Conservation (phyloP, 1,284 basidiomycete genomes). For the Xanthoconium separans region DNA sequence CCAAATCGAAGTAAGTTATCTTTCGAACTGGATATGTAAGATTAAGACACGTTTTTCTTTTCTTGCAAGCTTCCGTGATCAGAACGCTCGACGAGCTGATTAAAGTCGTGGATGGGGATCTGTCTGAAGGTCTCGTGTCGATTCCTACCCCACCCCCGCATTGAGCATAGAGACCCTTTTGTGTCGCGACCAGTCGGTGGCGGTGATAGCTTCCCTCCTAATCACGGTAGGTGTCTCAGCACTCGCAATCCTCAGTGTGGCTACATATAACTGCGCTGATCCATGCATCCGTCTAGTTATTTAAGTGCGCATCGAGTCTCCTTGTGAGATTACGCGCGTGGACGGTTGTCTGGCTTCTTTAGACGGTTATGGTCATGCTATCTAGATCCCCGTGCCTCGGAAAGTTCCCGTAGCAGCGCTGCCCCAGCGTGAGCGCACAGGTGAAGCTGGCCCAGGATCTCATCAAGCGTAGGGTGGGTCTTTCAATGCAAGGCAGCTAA, state of each 20-base stretch:
- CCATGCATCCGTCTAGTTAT: slow-evolving; percentile 10
- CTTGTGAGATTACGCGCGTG: slow-evolving; percentile 3
- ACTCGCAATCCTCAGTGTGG: slow-evolving; percentile 12
- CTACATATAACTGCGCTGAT: slow-evolving; percentile 7
- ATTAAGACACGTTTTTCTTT: background rate
- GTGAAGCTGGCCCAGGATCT: background rate
- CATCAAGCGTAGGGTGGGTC: too few species aligned
- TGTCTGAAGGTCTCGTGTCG: slow-evolving; percentile 20
- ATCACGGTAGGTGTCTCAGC: slow-evolving; percentile 17
- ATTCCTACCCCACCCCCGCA: slow-evolving; percentile 14
- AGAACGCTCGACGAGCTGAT: slow-evolving; percentile 28
- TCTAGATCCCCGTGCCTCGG: slow-evolving; percentile 6
- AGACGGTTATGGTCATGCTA: background rate
- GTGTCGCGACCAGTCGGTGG: background rate
- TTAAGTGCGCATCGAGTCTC: slow-evolving; percentile 14
- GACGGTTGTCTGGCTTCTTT: slow-evolving; percentile 7
- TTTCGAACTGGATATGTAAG: too few species aligned
- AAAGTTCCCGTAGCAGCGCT: too few species aligned
- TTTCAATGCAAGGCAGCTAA: too few species aligned
- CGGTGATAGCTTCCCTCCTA: slow-evolving; percentile 10
- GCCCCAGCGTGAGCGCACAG: background rate
- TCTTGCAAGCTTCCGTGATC: slow-evolving; percentile 18
- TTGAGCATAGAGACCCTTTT: slow-evolving; percentile 18
- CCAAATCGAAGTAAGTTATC: slow-evolving; percentile 14
- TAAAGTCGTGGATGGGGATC: slow-evolving; percentile 20